A percentile compares a stretch with the other conserved stretches of the same genome.
phyloP scores from a whole-genome alignment of 495 filamentous ascomycete genomes.

The Penicillium tannophilum region DNA sequence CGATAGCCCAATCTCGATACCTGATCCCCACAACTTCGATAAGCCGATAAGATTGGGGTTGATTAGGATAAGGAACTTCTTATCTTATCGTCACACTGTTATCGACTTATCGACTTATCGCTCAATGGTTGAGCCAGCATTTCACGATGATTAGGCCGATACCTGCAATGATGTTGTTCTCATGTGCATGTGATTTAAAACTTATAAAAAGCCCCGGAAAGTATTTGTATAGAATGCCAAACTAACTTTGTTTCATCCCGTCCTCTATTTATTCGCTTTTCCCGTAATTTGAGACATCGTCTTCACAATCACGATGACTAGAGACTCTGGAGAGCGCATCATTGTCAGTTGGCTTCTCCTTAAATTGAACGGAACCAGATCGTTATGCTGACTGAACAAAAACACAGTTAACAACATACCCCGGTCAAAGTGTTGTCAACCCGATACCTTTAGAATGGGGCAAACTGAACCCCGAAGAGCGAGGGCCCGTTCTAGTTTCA shows the following conservation, averaged over 20 bases:
- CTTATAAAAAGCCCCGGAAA: too few relatives aligned
- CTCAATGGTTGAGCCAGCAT: background rate
- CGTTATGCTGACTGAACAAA: background rate
- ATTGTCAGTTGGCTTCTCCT: background rate
- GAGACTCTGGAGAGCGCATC: constrained; percentile 6
- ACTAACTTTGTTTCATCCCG: background rate
- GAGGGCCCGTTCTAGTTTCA: constrained; percentile 91
- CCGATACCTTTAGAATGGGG: constrained; percentile 90
- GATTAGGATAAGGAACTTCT: background rate
- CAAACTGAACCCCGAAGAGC: constrained; percentile 65
- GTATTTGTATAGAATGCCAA: background rate
- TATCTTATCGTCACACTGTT: background rate
- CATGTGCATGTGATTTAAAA: too few relatives aligned
- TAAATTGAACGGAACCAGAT: background rate
- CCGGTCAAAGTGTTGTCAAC: constrained; percentile 90
- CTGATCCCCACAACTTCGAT: background rate
- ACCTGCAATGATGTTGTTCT: background rate
- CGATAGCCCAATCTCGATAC: background rate
- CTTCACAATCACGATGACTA: background rate
- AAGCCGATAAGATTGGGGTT: background rate
- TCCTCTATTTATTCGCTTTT: background rate
- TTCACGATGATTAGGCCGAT: background rate
- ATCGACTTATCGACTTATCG: background rate
- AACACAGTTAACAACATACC: constrained; percentile 76
- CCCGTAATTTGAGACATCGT: background rate